Conservation (phyloP, 352 stramenopile genomes). For the Phytophthora pluvialis region DNA sequence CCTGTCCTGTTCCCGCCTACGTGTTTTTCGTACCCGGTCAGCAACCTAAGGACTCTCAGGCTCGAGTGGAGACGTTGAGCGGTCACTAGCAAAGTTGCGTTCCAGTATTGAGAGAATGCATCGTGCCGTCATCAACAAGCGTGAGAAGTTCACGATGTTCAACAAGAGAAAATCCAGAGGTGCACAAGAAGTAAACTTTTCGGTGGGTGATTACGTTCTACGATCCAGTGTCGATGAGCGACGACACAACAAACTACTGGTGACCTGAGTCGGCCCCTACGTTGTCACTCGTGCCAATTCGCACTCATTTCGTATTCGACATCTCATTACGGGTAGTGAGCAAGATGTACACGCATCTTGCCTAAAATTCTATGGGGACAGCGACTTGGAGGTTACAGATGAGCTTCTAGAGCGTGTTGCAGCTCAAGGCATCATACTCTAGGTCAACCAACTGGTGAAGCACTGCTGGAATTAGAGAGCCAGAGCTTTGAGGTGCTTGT, state of each 20-base stretch:
- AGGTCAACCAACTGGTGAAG: not conserved
- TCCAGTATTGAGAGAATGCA: not conserved
- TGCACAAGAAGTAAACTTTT: not conserved
- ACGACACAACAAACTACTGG: constrained; percentile 3
- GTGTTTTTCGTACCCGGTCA: not conserved
- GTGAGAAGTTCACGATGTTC: not conserved
- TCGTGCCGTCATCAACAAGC: not conserved
- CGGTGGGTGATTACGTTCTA: not conserved
- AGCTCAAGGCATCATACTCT: constrained; percentile 11
- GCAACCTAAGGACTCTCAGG: too few relatives aligned
- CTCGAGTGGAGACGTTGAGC: not conserved
- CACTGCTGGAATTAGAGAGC: constrained; percentile 10
- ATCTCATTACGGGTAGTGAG: not conserved
- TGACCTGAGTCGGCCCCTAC: constrained; percentile 4
- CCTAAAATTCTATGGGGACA: constrained; percentile 16
- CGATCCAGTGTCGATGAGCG: not conserved
- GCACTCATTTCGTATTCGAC: constrained; percentile 4
- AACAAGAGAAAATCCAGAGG: constrained; percentile 2
- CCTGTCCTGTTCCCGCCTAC: not conserved
- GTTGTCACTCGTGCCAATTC: constrained; percentile 1
- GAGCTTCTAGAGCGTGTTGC: constrained; percentile 16
- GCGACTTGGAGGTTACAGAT: constrained; percentile 13
- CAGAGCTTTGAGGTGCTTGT: constrained; percentile 12
- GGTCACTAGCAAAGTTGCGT: not conserved
- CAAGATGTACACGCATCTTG: constrained; percentile 9